Base-by-base conservation (phyloP, 768 basidiomycete genomes). In the Auricularia heimuer region DNA sequence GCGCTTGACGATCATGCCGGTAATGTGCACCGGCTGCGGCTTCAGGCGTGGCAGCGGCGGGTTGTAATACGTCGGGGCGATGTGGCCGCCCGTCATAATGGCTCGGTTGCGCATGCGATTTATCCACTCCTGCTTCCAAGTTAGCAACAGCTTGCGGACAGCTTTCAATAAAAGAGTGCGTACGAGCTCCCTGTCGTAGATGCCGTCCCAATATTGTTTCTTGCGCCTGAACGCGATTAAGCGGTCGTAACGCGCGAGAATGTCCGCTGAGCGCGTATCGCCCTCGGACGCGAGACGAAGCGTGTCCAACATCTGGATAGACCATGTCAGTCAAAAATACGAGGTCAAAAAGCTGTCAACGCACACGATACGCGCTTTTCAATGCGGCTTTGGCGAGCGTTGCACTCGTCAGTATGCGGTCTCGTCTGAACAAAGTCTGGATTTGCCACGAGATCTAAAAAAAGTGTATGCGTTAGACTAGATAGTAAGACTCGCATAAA, bases 21-120 rank as follows among this genome's bases (percentile, higher is more conserved):
- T 80, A 56, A 94, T 82, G n/a, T 81, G 78, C 3, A 75, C 69
- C 0, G 95, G 94, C 67, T 96, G 92, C 0, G 90, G 92, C 47
- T 81, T 84, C 69, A 97, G 77, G 0, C 90, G 84, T 0, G 92
- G 92, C 14, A 97, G 81, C 1, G 92, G 90, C 0, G 76, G 79
- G 71, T 92, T 84, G 74, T 75, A 83, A 7, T 83, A 62, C 0
- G 87, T 80, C 0, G 92, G 82, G 11, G 83, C 84, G n/a, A 92
- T 71, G 72, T 83, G 83, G 1, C 79, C 81, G 3, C 92, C 89
- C 6, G 90, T 92, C 65, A 92, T 74, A 39, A 88, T 85, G 12
- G 89, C 86, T 3, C 85, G 82, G 24, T 78, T 81, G 44, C 77
- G 80, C 45, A 89, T 75, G 29, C 77, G 77, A 7, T 78, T 69